Evolutionary conservation across 192 early-diverging fungal species (phyloP).

Genomic region (Paraglomus brasilianum): DNA sequence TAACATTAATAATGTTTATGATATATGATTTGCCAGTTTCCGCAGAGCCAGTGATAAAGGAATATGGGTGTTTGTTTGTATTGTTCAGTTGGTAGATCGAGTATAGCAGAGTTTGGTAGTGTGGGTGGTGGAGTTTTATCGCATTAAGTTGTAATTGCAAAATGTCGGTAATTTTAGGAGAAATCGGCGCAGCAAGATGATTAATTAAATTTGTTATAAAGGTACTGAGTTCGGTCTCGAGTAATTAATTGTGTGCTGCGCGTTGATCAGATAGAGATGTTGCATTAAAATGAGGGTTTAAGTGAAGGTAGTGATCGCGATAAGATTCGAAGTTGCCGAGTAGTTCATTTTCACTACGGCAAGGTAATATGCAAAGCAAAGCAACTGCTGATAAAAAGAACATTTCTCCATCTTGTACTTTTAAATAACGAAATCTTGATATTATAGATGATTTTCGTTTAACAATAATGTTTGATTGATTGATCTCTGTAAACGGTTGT

Average conservation of each 20-base stretch:
- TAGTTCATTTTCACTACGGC: background rate
- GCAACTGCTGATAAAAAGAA: constrained; percentile 1
- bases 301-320: background rate
- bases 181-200: background rate
- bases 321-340: background rate
- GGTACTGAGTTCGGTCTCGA: background rate
- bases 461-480: background rate
- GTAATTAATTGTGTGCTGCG: background rate
- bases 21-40: constrained; percentile 4
- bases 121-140: background rate
- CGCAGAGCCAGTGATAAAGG: background rate
- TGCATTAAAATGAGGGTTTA: no score
- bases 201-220: background rate
- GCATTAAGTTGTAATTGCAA: background rate
- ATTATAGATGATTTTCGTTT: background rate
- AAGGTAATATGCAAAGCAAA: background rate
- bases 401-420: background rate
- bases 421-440: background rate
- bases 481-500: background rate
- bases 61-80: constrained; percentile 14
- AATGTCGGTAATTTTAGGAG: background rate
- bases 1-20: background rate
- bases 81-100: background rate
- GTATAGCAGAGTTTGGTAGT: background rate
- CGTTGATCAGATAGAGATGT: no score